phyloP scores from a whole-genome alignment of 164 flowering plant species.

The Amborella trichopoda region DNA sequence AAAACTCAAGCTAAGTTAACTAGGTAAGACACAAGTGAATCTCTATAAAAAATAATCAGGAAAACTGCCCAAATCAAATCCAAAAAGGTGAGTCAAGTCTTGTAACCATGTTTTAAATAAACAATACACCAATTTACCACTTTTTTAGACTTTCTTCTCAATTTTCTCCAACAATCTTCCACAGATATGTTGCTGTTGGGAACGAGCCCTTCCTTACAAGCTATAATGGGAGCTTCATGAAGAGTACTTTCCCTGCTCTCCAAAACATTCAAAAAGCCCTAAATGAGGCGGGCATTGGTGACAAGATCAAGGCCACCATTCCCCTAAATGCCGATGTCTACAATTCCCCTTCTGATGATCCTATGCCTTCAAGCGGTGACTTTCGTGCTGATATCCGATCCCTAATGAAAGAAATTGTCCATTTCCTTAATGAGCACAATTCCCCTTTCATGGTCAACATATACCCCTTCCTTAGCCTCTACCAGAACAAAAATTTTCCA shows the following conservation, averaged over 20 bases:
- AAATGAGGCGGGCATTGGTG: conserved; percentile 53
- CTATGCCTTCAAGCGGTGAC: conserved; percentile 56
- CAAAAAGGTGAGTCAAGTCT: too few species aligned
- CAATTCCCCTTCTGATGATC: conserved; percentile 24
- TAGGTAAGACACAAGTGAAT: too few species aligned
- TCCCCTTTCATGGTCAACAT: conserved; percentile 80
- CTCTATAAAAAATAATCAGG: too few species aligned
- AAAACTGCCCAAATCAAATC: too few species aligned
- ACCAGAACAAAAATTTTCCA: conserved; percentile 57
- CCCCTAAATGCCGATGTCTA: conserved; percentile 94
- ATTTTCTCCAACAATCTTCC: not conserved
- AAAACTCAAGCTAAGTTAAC: too few species aligned
- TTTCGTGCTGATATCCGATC: conserved; percentile 50
- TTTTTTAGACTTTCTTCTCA: not conserved
- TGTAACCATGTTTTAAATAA: too few species aligned
- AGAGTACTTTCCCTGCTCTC: conserved; percentile 57
- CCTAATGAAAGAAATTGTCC: conserved; percentile 51
- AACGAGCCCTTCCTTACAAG: conserved; percentile 72
- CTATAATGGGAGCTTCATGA: conserved; percentile 49
- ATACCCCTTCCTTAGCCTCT: conserved; percentile 83
- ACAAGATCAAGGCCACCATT: conserved; percentile 59
- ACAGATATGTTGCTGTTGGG: conserved; percentile 85
- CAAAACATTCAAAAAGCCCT: conserved; percentile 80
- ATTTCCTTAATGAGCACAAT: conserved; percentile 36
- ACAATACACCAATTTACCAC: not conserved